These are phyloP conservation scores for Pharnaceum exiguum DNA, from an alignment of 148 eudicot genomes.

Conservation along the genomic window DNA sequence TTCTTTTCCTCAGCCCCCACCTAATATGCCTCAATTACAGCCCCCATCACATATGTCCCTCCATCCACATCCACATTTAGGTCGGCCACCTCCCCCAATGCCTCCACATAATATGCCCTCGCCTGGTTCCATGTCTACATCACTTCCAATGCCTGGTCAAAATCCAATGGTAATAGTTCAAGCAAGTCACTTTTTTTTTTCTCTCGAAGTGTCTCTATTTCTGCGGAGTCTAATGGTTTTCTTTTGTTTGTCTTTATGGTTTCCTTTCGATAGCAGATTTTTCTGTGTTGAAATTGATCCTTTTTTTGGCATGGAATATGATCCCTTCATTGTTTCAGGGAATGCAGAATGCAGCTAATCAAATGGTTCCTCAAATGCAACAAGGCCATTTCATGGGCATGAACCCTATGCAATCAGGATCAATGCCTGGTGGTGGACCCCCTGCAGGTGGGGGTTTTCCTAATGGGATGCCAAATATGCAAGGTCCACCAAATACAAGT, in stretches of 20 bases:
- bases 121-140: conserved; percentile 35
- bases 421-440: conserved; percentile 45
- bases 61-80: conserved; percentile 61
- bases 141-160: too few relatives aligned
- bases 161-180: conserved; percentile 44
- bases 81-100: conserved; percentile 76
- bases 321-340: conserved; percentile 40
- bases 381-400: conserved; percentile 82
- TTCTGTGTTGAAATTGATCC: too few relatives aligned
- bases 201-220: not conserved
- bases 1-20: conserved; percentile 54
- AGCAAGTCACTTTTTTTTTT: not conserved
- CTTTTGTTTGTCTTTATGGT: not conserved
- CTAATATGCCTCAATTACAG: conserved; percentile 70
- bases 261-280: not conserved
- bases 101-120: conserved; percentile 63
- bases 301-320: not conserved
- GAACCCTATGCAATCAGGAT: conserved; percentile 66
- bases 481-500: conserved; percentile 56
- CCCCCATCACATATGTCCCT: conserved; percentile 70
- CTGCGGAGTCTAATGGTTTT: not conserved
- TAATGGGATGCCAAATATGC: conserved; percentile 62
- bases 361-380: conserved; percentile 78
- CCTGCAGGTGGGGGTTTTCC: conserved; percentile 55
- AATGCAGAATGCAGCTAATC: conserved; percentile 70